Percentiles rank a stretch among this genome's conserved stretches.
phyloP scores from a whole-genome alignment of 2,329 filamentous ascomycete genomes.

The Graphium sp. region DNA sequence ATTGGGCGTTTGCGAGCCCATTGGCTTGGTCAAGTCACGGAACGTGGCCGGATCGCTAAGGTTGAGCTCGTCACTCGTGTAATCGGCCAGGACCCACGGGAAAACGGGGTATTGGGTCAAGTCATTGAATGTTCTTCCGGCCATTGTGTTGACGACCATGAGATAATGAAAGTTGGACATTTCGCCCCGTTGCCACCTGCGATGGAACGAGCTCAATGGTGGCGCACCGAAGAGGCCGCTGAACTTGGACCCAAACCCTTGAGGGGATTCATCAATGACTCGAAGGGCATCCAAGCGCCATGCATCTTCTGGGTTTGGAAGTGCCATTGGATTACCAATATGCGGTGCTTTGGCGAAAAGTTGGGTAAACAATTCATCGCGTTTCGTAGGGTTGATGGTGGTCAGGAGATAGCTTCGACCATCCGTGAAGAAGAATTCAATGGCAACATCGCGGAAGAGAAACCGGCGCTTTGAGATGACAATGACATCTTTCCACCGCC shows the following conservation, averaged over 20 bases:
- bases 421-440: conserved; percentile 97
- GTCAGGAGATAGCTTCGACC: conserved; percentile 90
- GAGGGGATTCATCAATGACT: conserved; percentile 39
- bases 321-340: conserved; percentile 49
- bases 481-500: conserved; percentile 88
- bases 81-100: conserved; percentile 92
- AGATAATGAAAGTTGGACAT: conserved; percentile 98
- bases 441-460: conserved; percentile 82
- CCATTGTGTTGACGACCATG: conserved; percentile 97
- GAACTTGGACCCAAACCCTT: conserved; percentile 68
- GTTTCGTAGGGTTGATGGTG: conserved; percentile 51
- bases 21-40: conserved; percentile 83
- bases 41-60: conserved; percentile 72
- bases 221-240: conserved; percentile 81
- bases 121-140: conserved; percentile 93
- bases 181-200: conserved; percentile 82
- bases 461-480: conserved; percentile 94
- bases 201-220: conserved; percentile 68
- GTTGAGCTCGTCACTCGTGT: conserved; percentile 84
- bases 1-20: conserved; percentile 73
- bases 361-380: conserved; percentile 68
- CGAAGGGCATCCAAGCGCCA: conserved; percentile 84
- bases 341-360: conserved; percentile 69
- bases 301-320: conserved; percentile 67
- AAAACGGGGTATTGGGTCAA: conserved; percentile 97